phyloP scores from a whole-genome alignment of 768 basidiomycete genomes.

The Cystoderma amianthinum region DNA sequence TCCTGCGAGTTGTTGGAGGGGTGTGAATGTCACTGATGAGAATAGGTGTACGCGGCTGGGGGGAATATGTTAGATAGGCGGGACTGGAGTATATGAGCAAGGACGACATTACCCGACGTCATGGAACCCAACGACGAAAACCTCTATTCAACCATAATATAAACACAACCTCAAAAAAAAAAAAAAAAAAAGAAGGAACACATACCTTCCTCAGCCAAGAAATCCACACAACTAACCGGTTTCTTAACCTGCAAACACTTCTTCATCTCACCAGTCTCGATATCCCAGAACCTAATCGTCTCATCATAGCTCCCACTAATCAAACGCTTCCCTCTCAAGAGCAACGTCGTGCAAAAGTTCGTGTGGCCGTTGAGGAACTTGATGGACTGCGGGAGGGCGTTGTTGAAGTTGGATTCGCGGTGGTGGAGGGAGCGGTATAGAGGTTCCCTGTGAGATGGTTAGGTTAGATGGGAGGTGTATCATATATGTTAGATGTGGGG shows the following conservation, averaged over 20 bases:
- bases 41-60: constrained; percentile 83
- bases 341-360: constrained; percentile 80
- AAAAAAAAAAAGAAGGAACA: not conserved
- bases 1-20: constrained; percentile 76
- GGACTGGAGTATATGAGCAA: constrained; percentile 12
- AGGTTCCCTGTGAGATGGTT: constrained; percentile 30
- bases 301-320: constrained; percentile 92
- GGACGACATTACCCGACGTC: constrained; percentile 92
- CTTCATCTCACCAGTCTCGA: constrained; percentile 54
- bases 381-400: constrained; percentile 69
- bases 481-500: not conserved
- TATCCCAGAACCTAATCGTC: constrained; percentile 90
- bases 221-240: constrained; percentile 87
- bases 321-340: constrained; percentile 70
- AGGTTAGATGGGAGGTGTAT: not conserved
- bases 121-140: constrained; percentile 89
- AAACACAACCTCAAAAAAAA: too few species aligned
- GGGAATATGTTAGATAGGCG: not conserved
- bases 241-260: constrained; percentile 83
- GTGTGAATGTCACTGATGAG: constrained; percentile 78
- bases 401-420: constrained; percentile 77
- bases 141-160: constrained; percentile 39
- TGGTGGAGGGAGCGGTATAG: constrained; percentile 79
- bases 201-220: constrained; percentile 69
- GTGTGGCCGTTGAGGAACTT: constrained; percentile 80